A percentile compares a stretch with the other conserved stretches of the same genome.
These are phyloP conservation scores for Termitomyces sp. DNA, from an alignment of 768 basidiomycete species.

Conservation along the genomic window DNA sequence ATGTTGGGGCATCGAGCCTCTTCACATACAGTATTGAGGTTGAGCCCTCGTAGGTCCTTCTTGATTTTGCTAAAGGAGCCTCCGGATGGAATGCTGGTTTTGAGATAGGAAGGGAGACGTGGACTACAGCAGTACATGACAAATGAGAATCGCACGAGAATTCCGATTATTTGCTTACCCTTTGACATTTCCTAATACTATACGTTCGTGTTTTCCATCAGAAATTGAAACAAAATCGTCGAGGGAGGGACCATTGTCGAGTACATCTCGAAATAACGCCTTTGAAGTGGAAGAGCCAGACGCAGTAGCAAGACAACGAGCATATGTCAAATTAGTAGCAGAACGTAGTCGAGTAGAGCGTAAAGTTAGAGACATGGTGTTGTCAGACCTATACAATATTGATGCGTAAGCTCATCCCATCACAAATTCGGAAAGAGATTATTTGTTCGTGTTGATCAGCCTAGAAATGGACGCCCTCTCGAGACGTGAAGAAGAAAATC, in stretches of 20 bases:
- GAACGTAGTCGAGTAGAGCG: constrained; percentile 9
- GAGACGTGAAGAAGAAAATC: constrained; percentile 81
- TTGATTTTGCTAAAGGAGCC: constrained; percentile 88
- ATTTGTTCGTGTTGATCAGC: constrained; percentile 2
- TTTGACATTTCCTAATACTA: constrained; percentile 67
- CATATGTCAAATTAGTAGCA: constrained; percentile 22
- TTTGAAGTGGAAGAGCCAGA: constrained; percentile 31
- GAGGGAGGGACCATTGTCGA: constrained; percentile 66
- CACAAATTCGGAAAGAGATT: neutral
- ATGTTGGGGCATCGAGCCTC: constrained; percentile 99
- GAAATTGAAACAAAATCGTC: constrained; percentile 66
- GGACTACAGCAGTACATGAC: constrained; percentile 41
- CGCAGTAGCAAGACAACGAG: constrained; percentile 43
- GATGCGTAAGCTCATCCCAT: neutral
- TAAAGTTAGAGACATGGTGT: constrained; percentile 6
- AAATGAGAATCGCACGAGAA: neutral
- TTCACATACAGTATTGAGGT: constrained; percentile 95
- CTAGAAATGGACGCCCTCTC: constrained; percentile 74
- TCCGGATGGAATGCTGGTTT: constrained; percentile 89
- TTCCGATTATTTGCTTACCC: constrained; percentile 32
- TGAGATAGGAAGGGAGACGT: constrained; percentile 80
- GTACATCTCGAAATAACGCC: constrained; percentile 40
- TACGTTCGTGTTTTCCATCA: constrained; percentile 42
- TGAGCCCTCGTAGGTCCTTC: constrained; percentile 88
- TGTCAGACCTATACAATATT: too few relatives aligned